Percentiles rank a stretch among this genome's conserved stretches.
Conservation (phyloP, 176 grass and related monocot genomes). For the Alopecurus myosuroides region DNA sequence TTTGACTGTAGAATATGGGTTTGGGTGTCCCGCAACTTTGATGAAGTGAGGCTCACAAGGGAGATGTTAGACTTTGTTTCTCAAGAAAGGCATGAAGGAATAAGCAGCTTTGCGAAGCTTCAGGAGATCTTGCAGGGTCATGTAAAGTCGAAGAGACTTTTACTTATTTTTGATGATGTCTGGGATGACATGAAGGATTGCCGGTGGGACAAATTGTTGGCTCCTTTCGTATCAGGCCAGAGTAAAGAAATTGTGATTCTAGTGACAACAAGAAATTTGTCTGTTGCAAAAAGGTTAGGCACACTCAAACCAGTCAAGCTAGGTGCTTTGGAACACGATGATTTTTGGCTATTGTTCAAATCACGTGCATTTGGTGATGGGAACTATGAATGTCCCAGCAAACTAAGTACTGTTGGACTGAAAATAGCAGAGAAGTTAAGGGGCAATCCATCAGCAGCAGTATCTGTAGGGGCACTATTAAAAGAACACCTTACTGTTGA, state of each 20-base stretch:
- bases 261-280: conserved; percentile 7
- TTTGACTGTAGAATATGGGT: background rate
- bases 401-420: background rate
- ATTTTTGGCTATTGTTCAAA: conserved; percentile 4
- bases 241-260: background rate
- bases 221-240: background rate
- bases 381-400: background rate
- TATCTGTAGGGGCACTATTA: background rate
- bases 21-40: background rate
- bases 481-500: background rate
- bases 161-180: conserved; percentile 25
- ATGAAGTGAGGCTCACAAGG: background rate
- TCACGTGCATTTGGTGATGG: conserved; percentile 6
- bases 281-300: conserved; percentile 8
- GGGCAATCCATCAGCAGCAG: conserved; percentile 16
- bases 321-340: background rate
- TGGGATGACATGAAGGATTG: background rate
- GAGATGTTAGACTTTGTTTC: background rate
- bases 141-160: background rate
- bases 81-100: background rate
- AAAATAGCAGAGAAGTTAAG: background rate
- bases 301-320: background rate
- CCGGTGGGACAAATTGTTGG: background rate
- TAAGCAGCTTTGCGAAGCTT: background rate
- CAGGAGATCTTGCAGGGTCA: background rate